These are phyloP conservation scores for Poa pratensis DNA, from an alignment of 176 grass and related monocot genomes.

Conservation along the genomic window DNA sequence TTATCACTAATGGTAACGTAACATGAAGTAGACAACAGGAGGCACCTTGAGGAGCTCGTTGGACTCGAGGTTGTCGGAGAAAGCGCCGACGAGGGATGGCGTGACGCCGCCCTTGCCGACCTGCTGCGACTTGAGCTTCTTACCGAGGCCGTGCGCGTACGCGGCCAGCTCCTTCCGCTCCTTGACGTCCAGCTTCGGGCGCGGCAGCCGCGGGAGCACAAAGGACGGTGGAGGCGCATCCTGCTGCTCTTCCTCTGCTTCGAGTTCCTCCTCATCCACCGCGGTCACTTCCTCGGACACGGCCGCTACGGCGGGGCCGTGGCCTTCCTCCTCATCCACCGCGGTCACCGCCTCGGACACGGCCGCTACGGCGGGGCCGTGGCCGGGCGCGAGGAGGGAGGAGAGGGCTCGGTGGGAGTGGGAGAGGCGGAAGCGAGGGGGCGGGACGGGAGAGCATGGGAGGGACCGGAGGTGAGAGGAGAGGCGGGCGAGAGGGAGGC, in stretches of 20 bases:
- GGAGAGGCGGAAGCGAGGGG: constrained; percentile 35
- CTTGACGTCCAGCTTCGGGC: constrained; percentile 80
- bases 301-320: constrained; percentile 21
- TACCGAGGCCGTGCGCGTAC: constrained; percentile 84
- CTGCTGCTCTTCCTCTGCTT: constrained; percentile 33
- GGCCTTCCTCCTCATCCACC: constrained; percentile 35
- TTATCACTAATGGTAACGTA: not conserved
- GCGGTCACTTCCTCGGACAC: constrained; percentile 22
- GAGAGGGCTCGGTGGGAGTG: constrained; percentile 21
- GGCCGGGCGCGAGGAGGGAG: constrained; percentile 39
- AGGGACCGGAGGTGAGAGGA: constrained; percentile 32
- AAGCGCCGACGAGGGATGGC: constrained; percentile 64
- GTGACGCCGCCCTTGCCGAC: constrained; percentile 87
- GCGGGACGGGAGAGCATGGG: constrained; percentile 16
- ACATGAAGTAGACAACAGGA: not conserved
- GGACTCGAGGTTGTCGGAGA: constrained; percentile 77
- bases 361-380: constrained; percentile 21
- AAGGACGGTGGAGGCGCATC: constrained; percentile 26
- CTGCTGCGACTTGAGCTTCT: constrained; percentile 93
- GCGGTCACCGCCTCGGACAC: constrained; percentile 23
- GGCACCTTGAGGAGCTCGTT: constrained; percentile 96
- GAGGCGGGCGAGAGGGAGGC: constrained; percentile 52
- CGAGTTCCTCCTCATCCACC: constrained; percentile 26
- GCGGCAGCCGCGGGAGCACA: constrained; percentile 55
- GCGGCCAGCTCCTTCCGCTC: constrained; percentile 91